These are phyloP conservation scores for Neurospora tetrasperma DNA, from an alignment of 495 filamentous ascomycete species.

Conservation along the genomic window DNA sequence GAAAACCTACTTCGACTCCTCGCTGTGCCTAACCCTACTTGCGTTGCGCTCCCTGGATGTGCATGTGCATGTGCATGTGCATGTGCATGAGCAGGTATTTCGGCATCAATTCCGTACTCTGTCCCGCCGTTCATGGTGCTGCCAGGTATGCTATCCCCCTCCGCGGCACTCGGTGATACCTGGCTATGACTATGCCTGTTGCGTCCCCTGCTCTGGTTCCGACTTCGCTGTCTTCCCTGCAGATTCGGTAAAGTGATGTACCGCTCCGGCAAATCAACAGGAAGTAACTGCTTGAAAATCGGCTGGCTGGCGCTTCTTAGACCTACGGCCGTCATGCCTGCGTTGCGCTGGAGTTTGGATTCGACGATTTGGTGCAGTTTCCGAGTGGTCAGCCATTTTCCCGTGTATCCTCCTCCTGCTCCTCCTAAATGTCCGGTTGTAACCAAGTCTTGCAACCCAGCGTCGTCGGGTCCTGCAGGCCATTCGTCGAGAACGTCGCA, in stretches of 20 bases:
- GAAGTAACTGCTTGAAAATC: constrained; percentile 27
- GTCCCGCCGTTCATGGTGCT: background rate
- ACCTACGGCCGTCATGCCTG: constrained; percentile 6
- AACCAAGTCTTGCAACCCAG: background rate
- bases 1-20: background rate
- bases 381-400: constrained; percentile 18
- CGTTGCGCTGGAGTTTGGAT: constrained; percentile 18
- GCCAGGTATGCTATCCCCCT: background rate
- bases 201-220: background rate
- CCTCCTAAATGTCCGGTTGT: background rate
- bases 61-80: too few species aligned
- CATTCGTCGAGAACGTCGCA: constrained; percentile 21
- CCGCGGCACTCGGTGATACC: background rate
- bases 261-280: constrained; percentile 21
- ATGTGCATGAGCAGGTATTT: background rate
- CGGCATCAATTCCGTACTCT: background rate
- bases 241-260: constrained; percentile 24
- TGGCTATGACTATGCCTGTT: background rate
- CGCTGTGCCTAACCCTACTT: background rate
- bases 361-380: constrained; percentile 27
- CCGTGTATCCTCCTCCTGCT: background rate
- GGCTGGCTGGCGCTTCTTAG: constrained; percentile 12
- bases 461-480: background rate
- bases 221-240: background rate
- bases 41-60: background rate